Conservation (phyloP, 1,284 basidiomycete species). For the Ganoderma meredithae region DNA sequence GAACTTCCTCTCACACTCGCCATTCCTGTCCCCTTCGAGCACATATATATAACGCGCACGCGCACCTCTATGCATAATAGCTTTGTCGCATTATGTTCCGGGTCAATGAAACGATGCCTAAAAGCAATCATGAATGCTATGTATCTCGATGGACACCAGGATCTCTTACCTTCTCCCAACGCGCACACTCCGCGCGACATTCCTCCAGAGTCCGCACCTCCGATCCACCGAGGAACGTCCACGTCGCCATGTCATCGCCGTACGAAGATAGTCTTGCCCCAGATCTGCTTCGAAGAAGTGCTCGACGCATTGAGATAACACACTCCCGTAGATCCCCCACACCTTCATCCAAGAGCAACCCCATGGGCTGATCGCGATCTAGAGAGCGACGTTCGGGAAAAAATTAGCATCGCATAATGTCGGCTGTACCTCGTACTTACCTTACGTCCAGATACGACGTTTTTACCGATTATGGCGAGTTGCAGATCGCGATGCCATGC, state of each 20-base stretch:
- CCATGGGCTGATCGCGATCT: neutral
- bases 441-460: neutral
- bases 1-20: neutral
- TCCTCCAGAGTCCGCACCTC: neutral
- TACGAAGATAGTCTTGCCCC: no score
- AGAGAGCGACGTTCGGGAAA: neutral
- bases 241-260: neutral
- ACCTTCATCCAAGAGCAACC: no score
- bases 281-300: no score
- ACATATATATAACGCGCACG: neutral
- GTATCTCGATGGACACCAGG: no score
- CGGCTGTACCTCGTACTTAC: neutral
- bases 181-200: neutral
- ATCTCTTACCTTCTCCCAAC: neutral
- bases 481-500: neutral
- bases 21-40: neutral
- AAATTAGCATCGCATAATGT: neutral
- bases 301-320: no score
- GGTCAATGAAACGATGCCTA: no score
- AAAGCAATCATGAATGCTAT: no score
- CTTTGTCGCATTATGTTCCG: neutral
- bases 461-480: neutral
- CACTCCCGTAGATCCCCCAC: no score
- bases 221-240: neutral
- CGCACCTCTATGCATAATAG: neutral